phyloP scores from a whole-genome alignment of 75 land plant genomes.

The Ceratopteris richardii region DNA sequence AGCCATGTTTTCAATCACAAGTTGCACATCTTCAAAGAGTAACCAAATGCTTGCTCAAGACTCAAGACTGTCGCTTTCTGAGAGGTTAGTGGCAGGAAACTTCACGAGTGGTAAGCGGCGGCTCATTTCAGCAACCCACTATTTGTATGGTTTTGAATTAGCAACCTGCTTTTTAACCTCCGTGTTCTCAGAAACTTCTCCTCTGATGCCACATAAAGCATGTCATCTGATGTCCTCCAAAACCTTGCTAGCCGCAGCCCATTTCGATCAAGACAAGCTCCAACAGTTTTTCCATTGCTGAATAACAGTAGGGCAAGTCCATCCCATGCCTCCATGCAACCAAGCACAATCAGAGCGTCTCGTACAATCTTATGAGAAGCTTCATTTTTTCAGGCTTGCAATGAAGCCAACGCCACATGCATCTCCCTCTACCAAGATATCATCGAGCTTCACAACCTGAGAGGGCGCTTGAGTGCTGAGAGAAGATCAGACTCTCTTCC shows the following conservation, averaged over 20 bases:
- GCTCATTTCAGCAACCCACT: slow-evolving; percentile 75
- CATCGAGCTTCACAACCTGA: slow-evolving; percentile 72
- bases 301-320: too few species aligned
- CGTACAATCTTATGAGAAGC: too few species aligned
- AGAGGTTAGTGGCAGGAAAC: slow-evolving; percentile 42
- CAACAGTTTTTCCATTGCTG: slow-evolving; percentile 95
- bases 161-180: slow-evolving; percentile 90
- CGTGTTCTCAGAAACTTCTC: too few species aligned
- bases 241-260: too few species aligned
- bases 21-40: slow-evolving; percentile 97
- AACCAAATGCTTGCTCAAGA: slow-evolving; percentile 94
- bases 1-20: slow-evolving; percentile 94
- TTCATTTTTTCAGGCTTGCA: slow-evolving; percentile 68
- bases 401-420: slow-evolving; percentile 99
- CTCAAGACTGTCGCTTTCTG: slow-evolving; percentile 71
- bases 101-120: slow-evolving; percentile 46
- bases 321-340: slow-evolving; percentile 99
- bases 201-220: too few species aligned
- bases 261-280: slow-evolving; percentile 94
- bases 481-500: too few species aligned
- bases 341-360: slow-evolving; percentile 84
- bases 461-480: too few species aligned
- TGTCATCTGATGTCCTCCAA: too few species aligned
- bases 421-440: too few species aligned
- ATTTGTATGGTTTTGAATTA: slow-evolving; percentile 58